A percentile compares a stretch with the other conserved stretches of the same genome.
Conservation (phyloP, 2,329 filamentous ascomycete species). For the Cladosporium sp. region DNA sequence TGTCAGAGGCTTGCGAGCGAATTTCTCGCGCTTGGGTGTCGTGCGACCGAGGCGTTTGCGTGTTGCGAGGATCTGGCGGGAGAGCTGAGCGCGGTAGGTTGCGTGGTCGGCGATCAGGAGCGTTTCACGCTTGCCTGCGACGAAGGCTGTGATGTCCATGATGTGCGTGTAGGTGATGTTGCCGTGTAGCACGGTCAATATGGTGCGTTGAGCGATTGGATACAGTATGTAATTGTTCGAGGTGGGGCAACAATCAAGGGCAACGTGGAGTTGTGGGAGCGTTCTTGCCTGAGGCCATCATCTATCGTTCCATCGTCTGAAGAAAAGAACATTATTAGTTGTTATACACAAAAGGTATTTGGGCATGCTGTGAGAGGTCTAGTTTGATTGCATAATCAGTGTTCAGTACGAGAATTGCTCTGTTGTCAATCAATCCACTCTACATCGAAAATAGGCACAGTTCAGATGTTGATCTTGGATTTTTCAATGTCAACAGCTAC, state of each 20-base stretch:
- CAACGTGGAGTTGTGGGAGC: slow-evolving; percentile 1
- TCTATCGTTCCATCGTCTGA: background rate
- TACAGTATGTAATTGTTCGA: too few relatives aligned
- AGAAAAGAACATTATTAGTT: background rate
- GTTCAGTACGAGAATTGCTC: background rate
- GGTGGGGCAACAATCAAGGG: slow-evolving; percentile 3
- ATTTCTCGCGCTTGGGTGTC: slow-evolving; percentile 86
- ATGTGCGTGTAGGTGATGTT: background rate
- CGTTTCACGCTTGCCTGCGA: slow-evolving; percentile 78
- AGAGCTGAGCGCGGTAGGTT: slow-evolving; percentile 77
- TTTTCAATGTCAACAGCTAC: background rate
- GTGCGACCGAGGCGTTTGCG: slow-evolving; percentile 83
- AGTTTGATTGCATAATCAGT: background rate
- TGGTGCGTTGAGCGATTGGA: background rate
- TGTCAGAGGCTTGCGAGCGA: slow-evolving; percentile 71
- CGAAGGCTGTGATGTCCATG: slow-evolving; percentile 90
- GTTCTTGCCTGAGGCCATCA: slow-evolving; percentile 4
- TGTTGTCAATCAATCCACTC: background rate
- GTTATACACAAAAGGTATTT: background rate
- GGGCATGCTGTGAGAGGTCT: background rate
- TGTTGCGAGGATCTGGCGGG: slow-evolving; percentile 77
- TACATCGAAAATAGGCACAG: background rate
- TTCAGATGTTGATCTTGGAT: background rate
- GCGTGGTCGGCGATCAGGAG: slow-evolving; percentile 87
- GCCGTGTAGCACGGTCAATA: background rate